Evolutionary conservation across 306 rosid species (phyloP).

Genomic region (Lagenaria siceraria): DNA sequence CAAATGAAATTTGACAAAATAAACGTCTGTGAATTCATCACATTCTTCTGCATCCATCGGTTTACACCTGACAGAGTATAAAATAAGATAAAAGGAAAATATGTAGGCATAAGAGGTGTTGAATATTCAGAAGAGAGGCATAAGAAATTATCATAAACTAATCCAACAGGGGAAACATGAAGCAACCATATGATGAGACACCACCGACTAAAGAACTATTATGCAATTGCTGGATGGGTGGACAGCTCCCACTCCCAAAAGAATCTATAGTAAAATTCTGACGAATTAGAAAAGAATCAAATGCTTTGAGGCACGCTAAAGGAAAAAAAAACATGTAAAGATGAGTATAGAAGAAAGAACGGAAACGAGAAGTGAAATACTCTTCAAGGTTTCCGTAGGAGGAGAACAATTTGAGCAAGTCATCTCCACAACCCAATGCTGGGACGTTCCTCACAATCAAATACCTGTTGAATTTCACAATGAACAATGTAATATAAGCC

Average conservation of each 20-base stretch:
- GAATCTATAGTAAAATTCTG: not conserved
- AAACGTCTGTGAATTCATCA: conserved; percentile 76
- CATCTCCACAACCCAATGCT: conserved; percentile 73
- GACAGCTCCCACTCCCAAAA: too few relatives aligned
- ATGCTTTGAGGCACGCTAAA: not conserved
- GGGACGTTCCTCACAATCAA: conserved; percentile 79
- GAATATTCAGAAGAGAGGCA: not conserved
- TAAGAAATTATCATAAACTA: not conserved
- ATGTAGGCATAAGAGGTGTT: not conserved
- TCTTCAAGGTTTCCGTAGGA: conserved; percentile 74
- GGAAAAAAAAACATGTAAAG: not conserved
- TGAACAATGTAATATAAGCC: not conserved
- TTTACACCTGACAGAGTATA: conserved; percentile 37
- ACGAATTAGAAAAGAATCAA: not conserved
- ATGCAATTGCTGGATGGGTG: not conserved
- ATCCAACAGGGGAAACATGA: not conserved
- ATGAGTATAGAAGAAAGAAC: not conserved
- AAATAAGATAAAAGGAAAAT: not conserved
- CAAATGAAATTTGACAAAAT: conserved; percentile 62
- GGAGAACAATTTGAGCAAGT: conserved; percentile 50
- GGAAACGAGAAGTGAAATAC: conserved; percentile 21
- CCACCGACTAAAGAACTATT: not conserved
- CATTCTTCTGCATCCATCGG: conserved; percentile 95
- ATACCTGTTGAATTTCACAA: conserved; percentile 31
- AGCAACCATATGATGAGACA: not conserved